phyloP scores from a whole-genome alignment of 2,329 filamentous ascomycete species.

The Mycosphaerella sp. region DNA sequence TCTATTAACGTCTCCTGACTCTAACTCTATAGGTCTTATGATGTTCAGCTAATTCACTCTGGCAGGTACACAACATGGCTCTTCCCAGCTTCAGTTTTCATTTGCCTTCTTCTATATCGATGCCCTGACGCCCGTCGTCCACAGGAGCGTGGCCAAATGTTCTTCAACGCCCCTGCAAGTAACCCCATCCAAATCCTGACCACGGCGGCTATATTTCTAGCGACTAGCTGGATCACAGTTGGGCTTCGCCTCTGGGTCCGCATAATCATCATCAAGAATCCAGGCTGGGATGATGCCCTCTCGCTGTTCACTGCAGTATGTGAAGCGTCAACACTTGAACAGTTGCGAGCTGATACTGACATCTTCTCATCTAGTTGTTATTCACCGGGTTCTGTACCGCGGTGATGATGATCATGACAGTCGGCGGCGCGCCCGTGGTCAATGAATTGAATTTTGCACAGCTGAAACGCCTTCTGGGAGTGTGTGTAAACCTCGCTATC shows the following conservation, averaged over 20 bases:
- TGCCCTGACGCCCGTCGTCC: neutral
- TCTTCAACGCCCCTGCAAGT: conserved; percentile 3
- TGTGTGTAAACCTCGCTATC: neutral
- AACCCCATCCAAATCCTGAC: conserved; percentile 9
- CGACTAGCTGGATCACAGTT: conserved; percentile 35
- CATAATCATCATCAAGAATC: conserved; percentile 35
- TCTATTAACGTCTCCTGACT: conserved; percentile 2
- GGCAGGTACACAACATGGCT: neutral
- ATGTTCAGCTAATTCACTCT: neutral
- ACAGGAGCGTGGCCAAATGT: conserved; percentile 5
- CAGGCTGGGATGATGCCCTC: conserved; percentile 42
- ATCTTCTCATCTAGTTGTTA: conserved; percentile 7
- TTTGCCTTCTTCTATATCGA: neutral
- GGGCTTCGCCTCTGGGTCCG: conserved; percentile 39
- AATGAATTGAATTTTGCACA: conserved; percentile 4
- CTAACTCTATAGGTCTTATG: neutral
- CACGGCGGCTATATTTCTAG: conserved; percentile 9
- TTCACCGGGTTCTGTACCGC: conserved; percentile 18
- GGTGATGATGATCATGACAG: conserved; percentile 14
- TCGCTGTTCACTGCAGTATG: conserved; percentile 39
- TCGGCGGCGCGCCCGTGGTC: conserved; percentile 8
- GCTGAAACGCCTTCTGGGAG: conserved; percentile 8
- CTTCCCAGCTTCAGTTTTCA: neutral
- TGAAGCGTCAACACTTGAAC: neutral
- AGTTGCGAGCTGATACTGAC: conserved; percentile 4